Evolutionary conservation across 192 early-diverging fungal genomes (phyloP), one percentile per base, ranked within the genome.

Genomic region (Umbelopsis isabellina): DNA sequence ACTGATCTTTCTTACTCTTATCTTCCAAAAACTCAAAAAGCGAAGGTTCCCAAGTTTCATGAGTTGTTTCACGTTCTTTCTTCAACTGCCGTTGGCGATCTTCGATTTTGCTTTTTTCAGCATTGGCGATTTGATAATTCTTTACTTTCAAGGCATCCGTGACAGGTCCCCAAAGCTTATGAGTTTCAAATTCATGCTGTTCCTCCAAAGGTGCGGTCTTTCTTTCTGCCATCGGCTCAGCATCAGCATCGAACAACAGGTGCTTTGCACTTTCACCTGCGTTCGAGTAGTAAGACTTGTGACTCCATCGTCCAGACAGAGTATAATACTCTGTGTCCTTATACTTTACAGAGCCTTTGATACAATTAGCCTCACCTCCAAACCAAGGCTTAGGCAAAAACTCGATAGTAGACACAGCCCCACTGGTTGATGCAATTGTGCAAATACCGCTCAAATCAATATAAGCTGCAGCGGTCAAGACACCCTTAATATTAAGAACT

Each of bases 31-130:
- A 75, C 21, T 25, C 46, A 45, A 80, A 80, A 16, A 76, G 66
- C 1, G 27, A 50, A 9, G 79, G 79, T 30, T 27, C 49, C 79
- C 79, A 80, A 10, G 45, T 82, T 50, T 82, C 82, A 21, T 79
- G 80, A 35, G 77, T 72, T 68, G 84, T 85, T 16, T 86, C 86
- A 27, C 91, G 86, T 27, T 79, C 75, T 74, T 84, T 88, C 55
- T 87, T 85, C 48, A 89, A 49, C n/a, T 64, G 79, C 18, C 91
- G 83, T 79, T 92, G 89, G 22, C 75, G 76, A n/a, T 90, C 86
- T 71, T 92, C 91, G 18, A 92, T 89, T 50, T 76, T 81, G 11
- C 86, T 79, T 75, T 93, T 93, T 67, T 90, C 84, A 22, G 72
- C 76, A 22, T 88, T 90, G 2, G 92, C 92, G 1, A 78, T 71